Base-by-base conservation (phyloP, 225 moss, liverwort and hornwort species). In the Pseudoscleropodium purum region DNA sequence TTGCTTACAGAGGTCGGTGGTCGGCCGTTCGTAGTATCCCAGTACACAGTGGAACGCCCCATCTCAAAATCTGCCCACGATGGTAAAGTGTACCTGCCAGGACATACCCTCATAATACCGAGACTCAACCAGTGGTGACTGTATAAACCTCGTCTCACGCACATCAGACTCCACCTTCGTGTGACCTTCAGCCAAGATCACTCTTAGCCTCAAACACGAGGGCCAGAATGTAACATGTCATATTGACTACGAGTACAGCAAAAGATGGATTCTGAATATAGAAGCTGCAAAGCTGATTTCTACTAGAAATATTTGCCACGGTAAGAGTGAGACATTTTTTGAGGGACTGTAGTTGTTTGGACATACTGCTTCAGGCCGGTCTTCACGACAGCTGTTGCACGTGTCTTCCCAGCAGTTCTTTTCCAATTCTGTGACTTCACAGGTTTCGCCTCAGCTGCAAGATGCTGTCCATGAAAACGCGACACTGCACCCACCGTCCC, bases 11-110 rank as follows among this genome's bases (percentile, higher is more conserved):
- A 81, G 85, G 94, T 90, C 24, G 97, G 96, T 79, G 92, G 84
- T 83, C 91, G 91, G 60, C 97, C 98, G 54, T 87, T 94, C 25
- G 26, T 27, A 43, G 97, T 98, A 86, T 96, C 96, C 98, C 98
- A 97, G 82, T 84, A 98, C 19, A 98, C 97, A 63, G 89, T 47
- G 45, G 83, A 79, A 64, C 57, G 86, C 61, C 98, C 98, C 90
- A 98, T 95, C 93, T 98, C 98, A 90, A 98, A 98, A 26, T 95
- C 95, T 63, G 97, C 90, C 98, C 98, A 98, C 12, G 95, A 87
- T 62, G 98, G 96, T 63, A 96, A 90, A 33, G 49, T 64, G 72
- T 95, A 92, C 84, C 97, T 98, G 94, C 59, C 87, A 87, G 15
- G 29, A 45, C 36, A 77, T 30, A 89, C 57, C 69, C 43, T 27